Evolutionary conservation across 2,329 filamentous ascomycete genomes (phyloP).

Genomic region (Aphanocladium album): DNA sequence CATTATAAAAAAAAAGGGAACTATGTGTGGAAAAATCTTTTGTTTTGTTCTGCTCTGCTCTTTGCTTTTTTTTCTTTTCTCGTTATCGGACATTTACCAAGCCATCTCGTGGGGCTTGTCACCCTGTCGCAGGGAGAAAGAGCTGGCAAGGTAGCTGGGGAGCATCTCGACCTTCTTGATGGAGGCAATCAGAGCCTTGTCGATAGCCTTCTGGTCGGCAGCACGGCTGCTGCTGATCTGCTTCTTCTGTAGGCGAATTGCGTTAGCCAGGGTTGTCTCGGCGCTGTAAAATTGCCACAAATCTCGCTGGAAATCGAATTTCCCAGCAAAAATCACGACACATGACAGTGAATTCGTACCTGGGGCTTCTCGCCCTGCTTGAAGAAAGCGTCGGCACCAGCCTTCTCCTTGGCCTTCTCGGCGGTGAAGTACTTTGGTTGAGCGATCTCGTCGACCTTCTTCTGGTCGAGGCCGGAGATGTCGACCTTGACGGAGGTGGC

Average conservation of each 20-base stretch:
- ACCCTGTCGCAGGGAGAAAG: constrained; percentile 98
- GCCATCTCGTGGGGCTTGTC: constrained; percentile 99
- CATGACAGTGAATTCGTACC: constrained; percentile 51
- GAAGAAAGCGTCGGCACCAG: constrained; percentile 98
- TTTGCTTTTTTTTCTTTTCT: constrained; percentile 23
- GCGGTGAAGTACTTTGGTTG: constrained; percentile 89
- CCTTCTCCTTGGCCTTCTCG: constrained; percentile 94
- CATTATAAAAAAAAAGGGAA: constrained; percentile 12
- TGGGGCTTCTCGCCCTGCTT: constrained; percentile 97
- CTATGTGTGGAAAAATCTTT: constrained; percentile 10
- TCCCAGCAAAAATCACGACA: neutral
- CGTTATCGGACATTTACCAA: constrained; percentile 63
- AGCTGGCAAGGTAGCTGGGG: constrained; percentile 85
- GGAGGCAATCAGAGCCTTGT: constrained; percentile 89
- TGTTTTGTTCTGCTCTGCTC: constrained; percentile 19
- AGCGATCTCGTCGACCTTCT: constrained; percentile 78
- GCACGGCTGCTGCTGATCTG: constrained; percentile 84
- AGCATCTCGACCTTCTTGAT: constrained; percentile 99
- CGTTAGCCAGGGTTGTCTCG: constrained; percentile 29
- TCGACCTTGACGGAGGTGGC: constrained; percentile 83
- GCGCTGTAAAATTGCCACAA: neutral
- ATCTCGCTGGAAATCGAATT: neutral
- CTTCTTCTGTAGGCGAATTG: constrained; percentile 72
- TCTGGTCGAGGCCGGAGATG: constrained; percentile 77
- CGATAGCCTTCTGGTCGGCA: constrained; percentile 96